Evolutionary conservation across 805 yeast species (phyloP), one percentile per base, ranked within the genome.

Genomic region (Ogataea nitratoaversa): DNA sequence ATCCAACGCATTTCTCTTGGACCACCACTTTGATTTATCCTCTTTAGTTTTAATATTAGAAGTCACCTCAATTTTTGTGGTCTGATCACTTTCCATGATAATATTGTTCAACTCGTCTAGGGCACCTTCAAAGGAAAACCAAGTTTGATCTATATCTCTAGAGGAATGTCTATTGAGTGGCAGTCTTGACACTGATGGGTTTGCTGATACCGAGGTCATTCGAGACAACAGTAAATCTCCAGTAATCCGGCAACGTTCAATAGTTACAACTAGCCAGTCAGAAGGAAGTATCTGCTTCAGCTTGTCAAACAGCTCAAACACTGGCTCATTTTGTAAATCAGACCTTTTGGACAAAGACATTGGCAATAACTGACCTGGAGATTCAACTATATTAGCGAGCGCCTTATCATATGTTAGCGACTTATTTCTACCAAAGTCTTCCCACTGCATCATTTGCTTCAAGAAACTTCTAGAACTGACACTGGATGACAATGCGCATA

Each of bases 1-100:
- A 57, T 91, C 96, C 14, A 89, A 63, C 0, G 59, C 62, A 40
- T 75, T 76, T 36, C 97, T 65, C 22, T 66, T 64, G 30, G 70
- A 69, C 95, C 97, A 93, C 96, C 97, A 91, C 7, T 64, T 47
- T 34, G 70, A 72, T 36, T 88, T 68, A 23, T 80, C 83, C 31
- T 78, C 82, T 33, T 72, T 69, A 0, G 87, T 71, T 3, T 56
- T 65, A 2, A 84, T 75, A 1, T 52, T 54, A 0, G 76, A 65
- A 0, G 88, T 79, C 1, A 74, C 68, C 25, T 72, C 76, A 1
- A 60, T 43, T 17, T 74, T 70, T 0, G 91, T 82, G 0, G 87
- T 75, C 3, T 58, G 50, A 47, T 85, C 79, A 56, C 91, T 88
- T 38, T 70, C 68, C 0, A 58, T 47, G 18, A 89, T 81, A 6